Percentiles rank a stretch among this genome's conserved stretches.
phyloP scores from a whole-genome alignment of 768 basidiomycete species.

The Rubroboletus satanas region DNA sequence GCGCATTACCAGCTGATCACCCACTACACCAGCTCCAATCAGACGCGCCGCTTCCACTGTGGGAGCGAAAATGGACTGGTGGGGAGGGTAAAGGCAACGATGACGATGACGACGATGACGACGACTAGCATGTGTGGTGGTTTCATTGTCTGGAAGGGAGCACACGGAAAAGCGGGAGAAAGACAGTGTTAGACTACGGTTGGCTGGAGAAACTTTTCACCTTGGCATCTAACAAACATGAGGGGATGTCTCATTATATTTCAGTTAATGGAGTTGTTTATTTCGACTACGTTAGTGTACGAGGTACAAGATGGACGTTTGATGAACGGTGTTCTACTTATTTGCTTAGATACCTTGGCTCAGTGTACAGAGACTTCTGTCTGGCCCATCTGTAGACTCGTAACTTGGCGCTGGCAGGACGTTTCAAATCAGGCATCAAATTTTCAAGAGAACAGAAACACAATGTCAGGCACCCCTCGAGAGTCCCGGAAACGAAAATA shows the following conservation, averaged over 20 bases:
- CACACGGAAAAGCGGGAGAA: background rate
- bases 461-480: conserved; percentile 21
- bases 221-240: conserved; percentile 1
- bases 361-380: background rate
- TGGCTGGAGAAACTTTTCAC: background rate
- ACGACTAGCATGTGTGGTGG: conserved; percentile 28
- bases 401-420: background rate
- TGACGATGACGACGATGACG: conserved; percentile 47
- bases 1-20: conserved; percentile 55
- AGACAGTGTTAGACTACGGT: background rate
- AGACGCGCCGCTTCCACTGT: conserved; percentile 43
- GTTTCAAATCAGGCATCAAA: background rate
- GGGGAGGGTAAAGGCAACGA: conserved; percentile 53
- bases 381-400: background rate
- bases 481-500: conserved; percentile 45
- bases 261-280: conserved; percentile 23
- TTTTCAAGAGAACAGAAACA: background rate
- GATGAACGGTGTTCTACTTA: conserved; percentile 1
- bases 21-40: conserved; percentile 41
- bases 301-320: background rate
- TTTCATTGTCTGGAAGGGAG: background rate
- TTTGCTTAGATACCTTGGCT: conserved; percentile 21
- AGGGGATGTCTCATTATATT: conserved; percentile 22
- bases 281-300: conserved; percentile 8
- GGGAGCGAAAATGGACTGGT: conserved; percentile 85